Evolutionary conservation across 306 rosid species (phyloP).

Genomic region (Myrica gale): DNA sequence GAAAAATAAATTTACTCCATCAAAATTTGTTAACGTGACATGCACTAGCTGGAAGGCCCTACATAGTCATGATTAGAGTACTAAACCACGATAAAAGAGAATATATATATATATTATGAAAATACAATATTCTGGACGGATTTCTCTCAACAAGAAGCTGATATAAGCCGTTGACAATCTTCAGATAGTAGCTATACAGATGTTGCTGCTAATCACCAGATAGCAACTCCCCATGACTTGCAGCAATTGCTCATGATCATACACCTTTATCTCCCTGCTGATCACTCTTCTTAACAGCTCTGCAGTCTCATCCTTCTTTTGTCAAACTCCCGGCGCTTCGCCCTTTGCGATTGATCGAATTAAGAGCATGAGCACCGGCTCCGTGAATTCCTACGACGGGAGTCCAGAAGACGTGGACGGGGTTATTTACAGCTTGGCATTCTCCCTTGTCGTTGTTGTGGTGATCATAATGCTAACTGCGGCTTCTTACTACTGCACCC

Average conservation of each 20-base stretch:
- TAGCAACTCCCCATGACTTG: not conserved
- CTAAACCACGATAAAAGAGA: no score
- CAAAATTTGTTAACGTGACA: no score
- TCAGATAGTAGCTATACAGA: not conserved
- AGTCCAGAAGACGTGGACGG: not conserved
- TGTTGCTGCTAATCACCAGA: not conserved
- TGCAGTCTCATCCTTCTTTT: not conserved
- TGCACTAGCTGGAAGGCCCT: no score
- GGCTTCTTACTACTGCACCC: conserved; percentile 19
- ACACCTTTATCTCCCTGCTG: not conserved
- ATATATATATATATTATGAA: no score
- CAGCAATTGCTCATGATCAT: not conserved
- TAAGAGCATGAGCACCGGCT: not conserved
- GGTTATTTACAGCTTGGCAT: conserved; percentile 14
- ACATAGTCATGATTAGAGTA: no score
- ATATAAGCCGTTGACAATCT: not conserved
- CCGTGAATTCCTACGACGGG: conserved; percentile 13
- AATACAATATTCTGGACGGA: not conserved
- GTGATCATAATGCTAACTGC: conserved; percentile 13
- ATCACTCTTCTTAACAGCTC: not conserved
- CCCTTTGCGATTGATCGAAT: no score
- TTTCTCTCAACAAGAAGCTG: not conserved
- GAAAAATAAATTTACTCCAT: no score
- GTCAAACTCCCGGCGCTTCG: no score
- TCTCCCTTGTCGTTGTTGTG: conserved; percentile 19